Evolutionary conservation across 345 rosid species (phyloP), one percentile per base, ranked within the genome.

Genomic region (Lagerstroemia speciosa): DNA sequence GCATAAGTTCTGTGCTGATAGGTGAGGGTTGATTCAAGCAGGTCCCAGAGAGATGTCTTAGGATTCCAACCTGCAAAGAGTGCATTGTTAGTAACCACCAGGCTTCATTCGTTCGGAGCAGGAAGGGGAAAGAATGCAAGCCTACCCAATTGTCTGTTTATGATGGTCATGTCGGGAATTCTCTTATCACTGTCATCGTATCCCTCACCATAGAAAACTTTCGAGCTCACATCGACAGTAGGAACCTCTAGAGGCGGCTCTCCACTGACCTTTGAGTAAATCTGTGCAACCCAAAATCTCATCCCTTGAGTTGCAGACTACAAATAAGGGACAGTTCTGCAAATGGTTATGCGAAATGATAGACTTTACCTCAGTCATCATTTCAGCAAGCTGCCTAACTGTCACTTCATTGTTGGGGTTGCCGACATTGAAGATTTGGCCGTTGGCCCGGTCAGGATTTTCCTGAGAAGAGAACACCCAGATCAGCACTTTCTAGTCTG

Each of bases 101-200:
- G 9, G 34, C 36, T 27, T 12, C 31, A 60, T 30, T 27, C 5
- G 6, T 30, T 60, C 29, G 11, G 11, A 27, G 34, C 22, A 37
- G 30, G 48, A 38, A 27, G 43, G 38, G 38, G 29, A 8, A 26
- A 30, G 64, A n/a, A 24, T 16, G 30, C 17, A 22, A 48, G 45
- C 75, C 7, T 76, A 80, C 86, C 86, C 66, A 83, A 81, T 57
- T 83, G 86, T 50, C 65, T 76, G 46, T 83, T 80, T 79, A 83
- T 80, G 67, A 83, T 77, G 76, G 86, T 83, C 86, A 83, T 83
- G 73, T 83, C 86, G 10, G 86, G 86, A 62, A 83, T 78, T 70
- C 86, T 78, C 81, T 78, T 83, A 73, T 83, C 86, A 57, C 86
- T 83, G 31, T 83, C 86, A 19, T 83, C 86, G 34, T 83, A 83